Base-by-base conservation (phyloP, 2,329 filamentous ascomycete genomes). In the Chlorencoelia australis region DNA sequence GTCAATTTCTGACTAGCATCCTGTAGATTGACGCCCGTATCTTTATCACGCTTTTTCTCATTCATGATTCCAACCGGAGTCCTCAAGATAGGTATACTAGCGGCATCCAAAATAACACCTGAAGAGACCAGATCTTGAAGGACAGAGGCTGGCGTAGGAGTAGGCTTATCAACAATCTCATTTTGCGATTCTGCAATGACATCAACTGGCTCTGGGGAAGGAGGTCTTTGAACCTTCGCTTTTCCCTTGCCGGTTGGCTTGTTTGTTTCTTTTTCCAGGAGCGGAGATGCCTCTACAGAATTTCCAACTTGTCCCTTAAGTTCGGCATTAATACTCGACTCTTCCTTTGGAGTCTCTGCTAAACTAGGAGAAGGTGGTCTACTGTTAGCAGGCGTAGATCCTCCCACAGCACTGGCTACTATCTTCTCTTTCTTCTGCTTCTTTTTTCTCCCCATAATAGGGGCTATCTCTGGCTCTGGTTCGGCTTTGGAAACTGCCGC, bases 381-480 rank as follows among this genome's bases (percentile, higher is more conserved):
- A 31, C 50, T 54, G 26, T 37, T 41, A 18, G 33, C 44, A 14
- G 54, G 51, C 8, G 52, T 53, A 33, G 53, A 51, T 11, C 40
- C 48, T 32, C 46, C 45, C 24, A 44, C 40, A 22, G 45, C 44
- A 30, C 42, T 54, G 2, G 52, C 42, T 5, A n/a, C 35, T 5
- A 47, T 50, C 50, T 74, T 79, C 49, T 81, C 76, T 60, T 86
- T 89, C 66, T 83, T 87, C 56, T 83, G 75, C 62, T 89, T 91
- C 67, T 86, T 89, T 66, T 87, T 87, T 35, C 84, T 74, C 21
- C 82, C 82, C 32, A 86, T 57, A 26, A 93, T 81, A 0, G 85
- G 84, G 6, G 76, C 84, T 46, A 72, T 65, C 7, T 67, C 63
- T 46, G 68, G 66, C 31, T 68, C 63, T 7, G 58, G 57, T 22